A percentile compares a stretch with the other conserved stretches of the same genome.
These are phyloP conservation scores for Tylopilus sp. DNA, from an alignment of 1,284 basidiomycete species.

Conservation along the genomic window DNA sequence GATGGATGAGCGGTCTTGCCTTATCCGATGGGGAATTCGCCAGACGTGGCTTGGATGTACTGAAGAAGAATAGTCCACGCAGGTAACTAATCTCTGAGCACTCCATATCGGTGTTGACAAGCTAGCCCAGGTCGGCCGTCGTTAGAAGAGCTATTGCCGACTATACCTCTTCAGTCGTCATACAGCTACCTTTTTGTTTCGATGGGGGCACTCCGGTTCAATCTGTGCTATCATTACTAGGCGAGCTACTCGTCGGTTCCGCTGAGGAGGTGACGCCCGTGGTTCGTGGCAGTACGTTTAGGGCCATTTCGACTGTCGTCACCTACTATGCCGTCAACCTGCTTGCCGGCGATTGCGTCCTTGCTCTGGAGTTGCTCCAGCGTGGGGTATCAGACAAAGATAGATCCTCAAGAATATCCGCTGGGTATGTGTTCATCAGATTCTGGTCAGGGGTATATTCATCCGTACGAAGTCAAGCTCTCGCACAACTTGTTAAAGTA, in stretches of 20 bases:
- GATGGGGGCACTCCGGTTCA: slow-evolving; percentile 25
- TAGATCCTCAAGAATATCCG: slow-evolving; percentile 57
- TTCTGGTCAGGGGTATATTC: slow-evolving; percentile 5
- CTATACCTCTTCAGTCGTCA: slow-evolving; percentile 19
- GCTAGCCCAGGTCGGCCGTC: slow-evolving; percentile 13
- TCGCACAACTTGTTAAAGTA: slow-evolving; percentile 46
- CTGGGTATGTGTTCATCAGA: slow-evolving; percentile 51
- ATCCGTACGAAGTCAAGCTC: slow-evolving; percentile 39
- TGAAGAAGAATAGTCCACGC: slow-evolving; percentile 39
- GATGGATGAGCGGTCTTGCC: slow-evolving; percentile 45
- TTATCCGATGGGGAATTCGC: slow-evolving; percentile 36
- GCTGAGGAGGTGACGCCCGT: slow-evolving; percentile 42
- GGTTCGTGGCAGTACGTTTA: slow-evolving; percentile 46
- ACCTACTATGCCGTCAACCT: slow-evolving; percentile 44
- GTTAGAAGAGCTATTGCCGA: slow-evolving; percentile 25
- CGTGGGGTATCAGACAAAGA: slow-evolving; percentile 51
- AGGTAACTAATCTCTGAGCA: slow-evolving; percentile 32
- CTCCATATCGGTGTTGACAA: slow-evolving; percentile 11
- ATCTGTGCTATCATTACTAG: slow-evolving; percentile 15
- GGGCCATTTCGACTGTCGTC: slow-evolving; percentile 44
- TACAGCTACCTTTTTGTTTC: slow-evolving; percentile 6
- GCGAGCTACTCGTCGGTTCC: slow-evolving; percentile 45
- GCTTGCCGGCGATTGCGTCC: slow-evolving; percentile 31
- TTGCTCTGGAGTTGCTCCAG: slow-evolving; percentile 39
- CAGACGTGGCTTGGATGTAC: slow-evolving; percentile 37